Evolutionary conservation across 176 grass and related monocot genomes (phyloP).

Genomic region (Cocos nucifera): DNA sequence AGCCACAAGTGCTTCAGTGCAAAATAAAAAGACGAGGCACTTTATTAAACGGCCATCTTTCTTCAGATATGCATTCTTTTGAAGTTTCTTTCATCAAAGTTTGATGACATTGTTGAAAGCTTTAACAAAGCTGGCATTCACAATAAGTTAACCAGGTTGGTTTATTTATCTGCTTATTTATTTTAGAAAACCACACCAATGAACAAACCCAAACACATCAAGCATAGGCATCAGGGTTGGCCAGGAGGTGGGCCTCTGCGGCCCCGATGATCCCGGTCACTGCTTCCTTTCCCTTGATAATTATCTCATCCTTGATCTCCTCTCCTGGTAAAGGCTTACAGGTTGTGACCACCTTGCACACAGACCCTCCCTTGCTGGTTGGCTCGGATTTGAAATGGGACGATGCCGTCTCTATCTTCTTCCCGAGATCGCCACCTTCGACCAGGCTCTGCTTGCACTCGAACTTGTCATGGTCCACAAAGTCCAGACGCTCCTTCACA

Average conservation of each 20-base stretch:
- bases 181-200: too few relatives aligned
- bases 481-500: constrained; percentile 58
- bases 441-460: constrained; percentile 48
- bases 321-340: constrained; percentile 44
- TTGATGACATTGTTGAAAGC: too few relatives aligned
- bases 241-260: constrained; percentile 44
- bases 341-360: constrained; percentile 37
- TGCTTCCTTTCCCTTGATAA: constrained; percentile 32
- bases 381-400: constrained; percentile 56
- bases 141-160: too few relatives aligned
- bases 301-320: constrained; percentile 25
- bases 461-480: constrained; percentile 41
- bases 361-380: too few relatives aligned
- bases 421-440: constrained; percentile 56
- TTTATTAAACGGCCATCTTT: too few relatives aligned
- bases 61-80: too few relatives aligned
- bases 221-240: background rate
- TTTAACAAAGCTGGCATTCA: too few relatives aligned
- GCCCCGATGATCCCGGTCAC: constrained; percentile 39
- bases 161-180: too few relatives aligned
- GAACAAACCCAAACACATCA: too few relatives aligned
- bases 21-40: too few relatives aligned
- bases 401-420: constrained; percentile 22
- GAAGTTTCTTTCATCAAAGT: too few relatives aligned
- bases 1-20: too few relatives aligned